Conservation (phyloP, 371 early-diverging fungal genomes). For the Lichtheimia ramosa region DNA sequence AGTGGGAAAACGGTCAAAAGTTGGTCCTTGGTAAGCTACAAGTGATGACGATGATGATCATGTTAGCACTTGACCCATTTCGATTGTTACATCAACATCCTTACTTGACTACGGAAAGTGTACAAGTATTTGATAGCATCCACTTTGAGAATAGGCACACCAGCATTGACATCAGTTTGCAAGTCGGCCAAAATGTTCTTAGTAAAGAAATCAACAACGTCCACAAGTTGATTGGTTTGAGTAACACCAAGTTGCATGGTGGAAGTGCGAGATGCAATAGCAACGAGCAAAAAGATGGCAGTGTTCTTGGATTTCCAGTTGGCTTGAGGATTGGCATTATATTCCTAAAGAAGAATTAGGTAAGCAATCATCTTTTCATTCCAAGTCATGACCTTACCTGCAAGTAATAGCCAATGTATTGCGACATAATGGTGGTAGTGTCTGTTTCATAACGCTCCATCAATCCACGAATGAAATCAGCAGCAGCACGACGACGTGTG, state of each 20-base stretch:
- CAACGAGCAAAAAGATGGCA: constrained; percentile 88
- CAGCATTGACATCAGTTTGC: constrained; percentile 68
- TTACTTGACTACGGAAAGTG: constrained; percentile 89
- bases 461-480: constrained; percentile 91
- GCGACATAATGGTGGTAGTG: constrained; percentile 79
- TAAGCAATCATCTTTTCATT: background rate
- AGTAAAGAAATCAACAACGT: constrained; percentile 82
- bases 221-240: constrained; percentile 72
- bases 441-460: constrained; percentile 82
- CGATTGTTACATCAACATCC: too few relatives aligned
- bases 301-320: constrained; percentile 97
- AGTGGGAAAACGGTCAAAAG: constrained; percentile 76
- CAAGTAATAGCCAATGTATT: constrained; percentile 75
- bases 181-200: constrained; percentile 83
- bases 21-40: constrained; percentile 73
- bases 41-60: constrained; percentile 1
- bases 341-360: constrained; percentile 42
- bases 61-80: background rate
- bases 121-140: constrained; percentile 92
- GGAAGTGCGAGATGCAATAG: constrained; percentile 75
- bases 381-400: constrained; percentile 33
- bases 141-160: constrained; percentile 86
- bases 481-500: constrained; percentile 89
- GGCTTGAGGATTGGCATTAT: constrained; percentile 62
- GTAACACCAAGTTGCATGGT: constrained; percentile 78